Evolutionary conservation across 2,329 filamentous ascomycete genomes (phyloP).

Genomic region (Epichloe glyceriae): DNA sequence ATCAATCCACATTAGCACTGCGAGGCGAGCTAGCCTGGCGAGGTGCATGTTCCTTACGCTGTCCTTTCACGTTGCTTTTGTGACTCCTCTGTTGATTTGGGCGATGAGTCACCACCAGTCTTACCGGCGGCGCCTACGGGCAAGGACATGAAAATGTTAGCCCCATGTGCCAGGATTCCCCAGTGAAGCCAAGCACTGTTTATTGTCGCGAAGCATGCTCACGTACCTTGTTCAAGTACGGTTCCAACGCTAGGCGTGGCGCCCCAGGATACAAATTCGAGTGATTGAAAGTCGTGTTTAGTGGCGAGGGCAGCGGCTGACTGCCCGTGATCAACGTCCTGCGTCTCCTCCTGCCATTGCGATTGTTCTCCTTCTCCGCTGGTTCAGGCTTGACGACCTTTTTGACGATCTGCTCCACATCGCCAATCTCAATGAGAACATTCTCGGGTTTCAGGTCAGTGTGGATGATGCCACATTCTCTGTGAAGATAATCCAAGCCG

Average conservation of each 20-base stretch:
- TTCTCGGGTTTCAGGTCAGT: conserved; percentile 97
- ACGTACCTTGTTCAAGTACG: conserved; percentile 66
- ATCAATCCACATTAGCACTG: conserved; percentile 7
- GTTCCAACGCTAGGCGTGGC: conserved; percentile 70
- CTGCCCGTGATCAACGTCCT: conserved; percentile 94
- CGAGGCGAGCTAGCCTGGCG: background rate
- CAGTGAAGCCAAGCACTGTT: background rate
- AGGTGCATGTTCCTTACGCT: conserved; percentile 48
- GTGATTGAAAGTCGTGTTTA: conserved; percentile 83
- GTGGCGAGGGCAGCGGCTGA: conserved; percentile 85
- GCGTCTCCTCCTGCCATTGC: conserved; percentile 79
- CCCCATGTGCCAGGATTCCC: background rate
- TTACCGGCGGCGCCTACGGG: conserved; percentile 21
- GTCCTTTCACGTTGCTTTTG: conserved; percentile 87
- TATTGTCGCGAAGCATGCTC: background rate
- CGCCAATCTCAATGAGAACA: conserved; percentile 95
- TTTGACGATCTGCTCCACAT: conserved; percentile 97
- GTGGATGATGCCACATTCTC: conserved; percentile 97
- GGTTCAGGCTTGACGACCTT: conserved; percentile 78
- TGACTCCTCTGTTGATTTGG: conserved; percentile 44
- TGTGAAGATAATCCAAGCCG: conserved; percentile 88
- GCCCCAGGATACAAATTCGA: conserved; percentile 54
- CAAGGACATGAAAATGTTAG: background rate
- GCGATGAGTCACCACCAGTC: conserved; percentile 30
- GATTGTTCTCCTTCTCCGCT: conserved; percentile 70